phyloP scores from a whole-genome alignment of 176 grass and related monocot species.

The Carex myosuroides region DNA sequence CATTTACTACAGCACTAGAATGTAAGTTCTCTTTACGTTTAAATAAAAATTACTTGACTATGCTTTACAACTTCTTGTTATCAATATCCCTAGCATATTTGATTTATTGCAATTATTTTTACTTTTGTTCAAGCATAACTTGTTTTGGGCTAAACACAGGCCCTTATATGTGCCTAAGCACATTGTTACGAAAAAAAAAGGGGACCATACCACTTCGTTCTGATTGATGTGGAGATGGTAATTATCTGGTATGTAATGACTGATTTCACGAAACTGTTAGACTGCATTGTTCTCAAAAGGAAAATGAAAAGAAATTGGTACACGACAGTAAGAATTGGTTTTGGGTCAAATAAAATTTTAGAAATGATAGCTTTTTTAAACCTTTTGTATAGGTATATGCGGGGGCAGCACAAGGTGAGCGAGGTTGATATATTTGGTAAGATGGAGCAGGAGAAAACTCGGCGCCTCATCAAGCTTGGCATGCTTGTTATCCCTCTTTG shows the following conservation, averaged over 20 bases:
- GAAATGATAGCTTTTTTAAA: not conserved
- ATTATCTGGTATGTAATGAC: not conserved
- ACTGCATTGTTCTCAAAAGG: not conserved
- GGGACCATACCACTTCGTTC: not conserved
- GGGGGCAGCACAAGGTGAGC: constrained; percentile 8
- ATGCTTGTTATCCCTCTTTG: constrained; percentile 15
- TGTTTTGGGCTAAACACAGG: not conserved
- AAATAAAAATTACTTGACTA: not conserved
- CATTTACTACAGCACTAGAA: not conserved
- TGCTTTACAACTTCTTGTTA: not conserved
- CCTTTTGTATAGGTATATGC: constrained; percentile 6
- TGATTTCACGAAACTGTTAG: not conserved
- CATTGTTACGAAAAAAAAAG: not conserved
- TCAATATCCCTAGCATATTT: not conserved
- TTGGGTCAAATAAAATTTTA: not conserved
- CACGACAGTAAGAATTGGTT: not conserved
- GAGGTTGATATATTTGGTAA: constrained; percentile 21
- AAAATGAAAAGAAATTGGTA: not conserved
- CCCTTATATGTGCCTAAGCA: not conserved
- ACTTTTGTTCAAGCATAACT: not conserved
- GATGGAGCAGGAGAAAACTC: constrained; percentile 16
- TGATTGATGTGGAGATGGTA: not conserved
- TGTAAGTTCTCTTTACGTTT: not conserved
- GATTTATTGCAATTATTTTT: not conserved
- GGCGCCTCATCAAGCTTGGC: constrained; percentile 11